phyloP scores from a whole-genome alignment of 495 filamentous ascomycete species.

The Aspergillus funiculosus region DNA sequence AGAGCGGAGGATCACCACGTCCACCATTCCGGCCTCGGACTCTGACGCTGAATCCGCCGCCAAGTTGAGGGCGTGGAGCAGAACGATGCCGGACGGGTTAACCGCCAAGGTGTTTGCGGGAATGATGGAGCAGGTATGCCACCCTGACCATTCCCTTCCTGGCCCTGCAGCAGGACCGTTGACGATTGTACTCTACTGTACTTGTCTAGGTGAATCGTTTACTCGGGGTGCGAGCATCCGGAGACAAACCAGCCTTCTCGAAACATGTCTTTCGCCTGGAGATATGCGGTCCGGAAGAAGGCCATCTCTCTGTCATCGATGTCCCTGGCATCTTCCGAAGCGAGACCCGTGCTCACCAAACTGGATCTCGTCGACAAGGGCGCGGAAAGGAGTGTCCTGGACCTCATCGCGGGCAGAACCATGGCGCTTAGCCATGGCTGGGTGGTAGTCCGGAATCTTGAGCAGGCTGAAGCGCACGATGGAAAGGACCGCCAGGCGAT shows the following conservation, averaged over 20 bases:
- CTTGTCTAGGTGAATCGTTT: slow-evolving; percentile 21
- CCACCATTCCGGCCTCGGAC: slow-evolving; percentile 4
- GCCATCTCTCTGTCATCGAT: slow-evolving; percentile 57
- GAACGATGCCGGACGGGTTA: background rate
- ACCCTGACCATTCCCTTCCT: background rate
- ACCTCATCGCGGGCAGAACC: slow-evolving; percentile 42
- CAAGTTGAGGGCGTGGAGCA: slow-evolving; percentile 23
- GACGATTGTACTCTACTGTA: too few relatives aligned
- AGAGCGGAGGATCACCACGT: background rate
- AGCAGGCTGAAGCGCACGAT: slow-evolving; percentile 21
- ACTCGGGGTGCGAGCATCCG: slow-evolving; percentile 19
- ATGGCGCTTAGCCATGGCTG: slow-evolving; percentile 48
- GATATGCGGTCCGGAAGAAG: slow-evolving; percentile 49
- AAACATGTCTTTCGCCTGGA: slow-evolving; percentile 54
- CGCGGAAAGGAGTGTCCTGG: slow-evolving; percentile 33
- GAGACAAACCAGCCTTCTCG: slow-evolving; percentile 41
- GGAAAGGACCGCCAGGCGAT: slow-evolving; percentile 17
- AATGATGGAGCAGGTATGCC: slow-evolving; percentile 26
- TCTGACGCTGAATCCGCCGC: slow-evolving; percentile 16
- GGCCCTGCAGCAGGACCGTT: too few relatives aligned
- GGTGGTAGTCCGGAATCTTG: slow-evolving; percentile 51
- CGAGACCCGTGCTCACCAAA: slow-evolving; percentile 37
- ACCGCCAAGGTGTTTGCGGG: slow-evolving; percentile 9
- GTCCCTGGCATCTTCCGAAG: slow-evolving; percentile 59
- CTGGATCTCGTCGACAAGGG: slow-evolving; percentile 6